Base-by-base conservation (phyloP, 345 rosid genomes). In the Heritiera littoralis region DNA sequence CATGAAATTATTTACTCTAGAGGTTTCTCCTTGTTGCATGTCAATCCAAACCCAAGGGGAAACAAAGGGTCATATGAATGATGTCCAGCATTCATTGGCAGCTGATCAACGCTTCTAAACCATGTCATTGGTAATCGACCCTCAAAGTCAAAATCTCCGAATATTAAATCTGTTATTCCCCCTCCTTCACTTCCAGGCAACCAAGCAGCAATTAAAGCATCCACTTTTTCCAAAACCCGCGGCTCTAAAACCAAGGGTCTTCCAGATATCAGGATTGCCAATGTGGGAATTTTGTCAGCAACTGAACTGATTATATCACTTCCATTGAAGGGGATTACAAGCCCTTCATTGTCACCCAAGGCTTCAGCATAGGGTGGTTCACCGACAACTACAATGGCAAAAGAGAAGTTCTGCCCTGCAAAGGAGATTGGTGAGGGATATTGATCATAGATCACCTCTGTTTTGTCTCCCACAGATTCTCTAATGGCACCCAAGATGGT, bases 151-250 rank as follows among this genome's bases (percentile, higher is more conserved):
- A 83, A 80, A 82, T 90, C 92, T n/a, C 97, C 98, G 2, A 92
- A 93, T 12, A 93, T 64, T 48, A 90, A 92, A 76, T 95, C 97
- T 18, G 91, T 54, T 2, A 93, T 75, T 28, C 97, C 98, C 45
- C 76, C 78, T 40, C 93, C 98, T 86, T 95, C 98, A 1, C 78
- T 91, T 83, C 99, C 99, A 41, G 98, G 99, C 75, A 93, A 77
- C 99, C 99, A 93, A 56, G 99, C 98, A 66, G 94, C 97, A 18
- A 93, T 86, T 10, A 93, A 18, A 32, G 90, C 92, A 60, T 91
- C 90, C 1, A 85, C 74, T 83, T 92, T 90, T 75, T 87, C 92
- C 85, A 91, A 79, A 61, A 91, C 56, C 41, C 7, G 10, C 6
- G 88, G 87, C 46, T 92, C 92, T 14, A 95, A 18, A 76, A 87